A percentile compares a stretch with the other conserved stretches of the same genome.
Conservation (phyloP, 2,329 filamentous ascomycete genomes). For the Verticillium nubilum region DNA sequence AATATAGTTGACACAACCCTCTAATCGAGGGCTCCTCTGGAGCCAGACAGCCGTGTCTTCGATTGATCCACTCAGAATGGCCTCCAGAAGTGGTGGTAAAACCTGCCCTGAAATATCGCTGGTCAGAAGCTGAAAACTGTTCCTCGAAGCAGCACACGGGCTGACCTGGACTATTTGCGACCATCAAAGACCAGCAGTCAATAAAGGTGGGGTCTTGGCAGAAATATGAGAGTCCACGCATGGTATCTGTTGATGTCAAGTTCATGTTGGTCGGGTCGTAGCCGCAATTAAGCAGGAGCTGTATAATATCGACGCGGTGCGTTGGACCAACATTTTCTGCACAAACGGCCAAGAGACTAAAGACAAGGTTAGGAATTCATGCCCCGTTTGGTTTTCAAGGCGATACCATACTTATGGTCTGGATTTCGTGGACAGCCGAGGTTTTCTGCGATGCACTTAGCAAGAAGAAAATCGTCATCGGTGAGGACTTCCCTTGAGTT, state of each 20-base stretch:
- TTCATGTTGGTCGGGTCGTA: not conserved
- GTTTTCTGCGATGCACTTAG: not conserved
- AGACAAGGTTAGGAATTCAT: no score
- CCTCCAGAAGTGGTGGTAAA: not conserved
- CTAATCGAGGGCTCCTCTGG: not conserved
- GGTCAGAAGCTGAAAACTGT: not conserved
- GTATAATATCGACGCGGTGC: no score
- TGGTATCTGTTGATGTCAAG: not conserved
- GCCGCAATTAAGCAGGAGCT: not conserved
- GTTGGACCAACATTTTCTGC: no score
- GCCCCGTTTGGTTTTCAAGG: not conserved
- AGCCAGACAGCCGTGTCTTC: not conserved
- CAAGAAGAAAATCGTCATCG: not conserved
- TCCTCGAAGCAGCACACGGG: not conserved
- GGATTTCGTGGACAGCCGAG: not conserved
- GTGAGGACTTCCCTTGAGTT: not conserved
- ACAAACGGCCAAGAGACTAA: no score
- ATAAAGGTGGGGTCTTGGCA: not conserved
- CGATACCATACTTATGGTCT: not conserved
- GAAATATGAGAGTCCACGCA: no score
- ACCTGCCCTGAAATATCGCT: no score
- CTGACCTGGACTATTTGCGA: not conserved
- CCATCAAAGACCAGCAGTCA: not conserved
- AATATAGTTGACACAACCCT: not conserved
- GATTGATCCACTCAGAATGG: not conserved